phyloP scores from a whole-genome alignment of 129 eudicot species.

The Kitagawia praeruptora region DNA sequence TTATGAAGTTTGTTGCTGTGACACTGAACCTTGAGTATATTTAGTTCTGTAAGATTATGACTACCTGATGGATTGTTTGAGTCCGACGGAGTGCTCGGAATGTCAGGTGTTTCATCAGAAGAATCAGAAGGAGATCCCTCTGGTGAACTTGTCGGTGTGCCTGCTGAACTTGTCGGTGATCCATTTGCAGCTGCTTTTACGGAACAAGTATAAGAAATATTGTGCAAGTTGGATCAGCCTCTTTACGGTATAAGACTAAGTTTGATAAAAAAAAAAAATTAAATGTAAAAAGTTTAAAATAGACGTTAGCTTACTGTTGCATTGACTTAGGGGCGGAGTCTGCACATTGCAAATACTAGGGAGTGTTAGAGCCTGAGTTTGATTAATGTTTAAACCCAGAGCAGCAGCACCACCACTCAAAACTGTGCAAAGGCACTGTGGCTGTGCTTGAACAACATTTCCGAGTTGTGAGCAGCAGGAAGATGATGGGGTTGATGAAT shows the following conservation, averaged over 20 bases:
- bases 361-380: slow-evolving; percentile 47
- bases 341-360: slow-evolving; percentile 63
- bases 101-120: slow-evolving; percentile 23
- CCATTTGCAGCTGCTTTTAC: slow-evolving; percentile 32
- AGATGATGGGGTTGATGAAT: slow-evolving; percentile 67
- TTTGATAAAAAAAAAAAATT: neutral
- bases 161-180: slow-evolving; percentile 29
- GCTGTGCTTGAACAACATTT: slow-evolving; percentile 51
- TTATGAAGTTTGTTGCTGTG: neutral
- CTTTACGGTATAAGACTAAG: neutral
- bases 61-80: slow-evolving; percentile 7
- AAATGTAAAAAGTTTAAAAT: neutral
- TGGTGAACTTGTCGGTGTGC: slow-evolving; percentile 44
- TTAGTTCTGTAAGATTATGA: neutral
- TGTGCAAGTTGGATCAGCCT: neutral
- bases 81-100: slow-evolving; percentile 19
- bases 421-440: slow-evolving; percentile 57
- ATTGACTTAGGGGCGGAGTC: slow-evolving; percentile 53
- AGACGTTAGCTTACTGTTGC: slow-evolving; percentile 36
- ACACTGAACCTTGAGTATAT: neutral
- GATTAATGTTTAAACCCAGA: slow-evolving; percentile 47
- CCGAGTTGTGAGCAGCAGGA: slow-evolving; percentile 67
- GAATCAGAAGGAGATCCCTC: slow-evolving; percentile 29
- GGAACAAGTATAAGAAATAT: neutral
- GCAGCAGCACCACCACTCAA: slow-evolving; percentile 36